A percentile compares a stretch with the other conserved stretches of the same genome.
Evolutionary conservation across 2,329 filamentous ascomycete species (phyloP).

Genomic region (Fusarium sambucinum): DNA sequence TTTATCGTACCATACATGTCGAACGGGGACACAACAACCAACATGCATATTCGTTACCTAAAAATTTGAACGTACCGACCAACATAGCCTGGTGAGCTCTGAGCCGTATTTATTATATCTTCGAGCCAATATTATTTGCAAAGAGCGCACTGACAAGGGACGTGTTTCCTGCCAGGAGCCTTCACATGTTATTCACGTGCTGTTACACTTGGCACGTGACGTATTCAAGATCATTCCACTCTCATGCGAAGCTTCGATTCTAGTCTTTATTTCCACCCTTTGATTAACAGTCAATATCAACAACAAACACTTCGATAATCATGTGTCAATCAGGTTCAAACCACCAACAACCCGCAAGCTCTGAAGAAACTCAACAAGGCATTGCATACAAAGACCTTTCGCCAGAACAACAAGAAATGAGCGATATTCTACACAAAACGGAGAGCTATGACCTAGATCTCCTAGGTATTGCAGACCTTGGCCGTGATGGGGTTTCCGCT

Average conservation of each 20-base stretch:
- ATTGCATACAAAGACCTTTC: slow-evolving; percentile 13
- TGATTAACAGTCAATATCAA: neutral
- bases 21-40: neutral
- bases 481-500: slow-evolving; percentile 3
- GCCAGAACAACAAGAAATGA: neutral
- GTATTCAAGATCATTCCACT: neutral
- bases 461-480: neutral
- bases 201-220: neutral
- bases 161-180: no score
- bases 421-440: slow-evolving; percentile 5
- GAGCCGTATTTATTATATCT: no score
- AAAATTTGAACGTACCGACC: neutral
- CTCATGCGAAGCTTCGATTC: neutral
- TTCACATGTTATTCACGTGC: neutral
- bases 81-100: neutral
- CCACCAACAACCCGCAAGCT: neutral
- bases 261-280: neutral
- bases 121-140: no score
- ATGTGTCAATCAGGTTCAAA: neutral
- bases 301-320: neutral
- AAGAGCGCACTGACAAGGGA: no score
- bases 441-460: neutral
- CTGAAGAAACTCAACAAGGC: neutral
- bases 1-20: neutral
- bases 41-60: neutral